Percentiles rank a stretch among this genome's conserved stretches.
Evolutionary conservation across 495 filamentous ascomycete species (phyloP).

Genomic region (Lophiostoma macrostomum): DNA sequence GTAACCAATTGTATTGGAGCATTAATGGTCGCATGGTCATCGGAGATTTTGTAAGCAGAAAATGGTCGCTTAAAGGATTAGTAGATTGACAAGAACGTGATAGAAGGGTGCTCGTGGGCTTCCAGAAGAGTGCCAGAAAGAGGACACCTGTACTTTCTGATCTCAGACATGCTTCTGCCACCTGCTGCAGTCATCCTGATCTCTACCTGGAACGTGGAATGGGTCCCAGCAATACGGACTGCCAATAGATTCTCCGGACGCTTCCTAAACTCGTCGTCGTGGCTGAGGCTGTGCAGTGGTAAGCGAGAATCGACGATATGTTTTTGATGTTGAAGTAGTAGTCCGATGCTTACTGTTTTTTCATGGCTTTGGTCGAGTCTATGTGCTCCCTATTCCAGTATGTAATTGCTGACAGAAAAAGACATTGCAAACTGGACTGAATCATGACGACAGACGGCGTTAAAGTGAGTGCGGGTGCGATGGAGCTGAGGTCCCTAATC

Average conservation of each 20-base stretch:
- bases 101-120: constrained; percentile 5
- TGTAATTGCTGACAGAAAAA: background rate
- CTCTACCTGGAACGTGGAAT: constrained; percentile 3
- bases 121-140: constrained; percentile 21
- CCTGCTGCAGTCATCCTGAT: constrained; percentile 19
- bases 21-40: background rate
- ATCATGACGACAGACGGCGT: background rate
- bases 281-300: constrained; percentile 15
- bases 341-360: constrained; percentile 11
- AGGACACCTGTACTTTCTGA: constrained; percentile 4
- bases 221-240: constrained; percentile 6
- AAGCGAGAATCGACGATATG: constrained; percentile 12
- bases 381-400: background rate
- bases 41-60: constrained; percentile 26
- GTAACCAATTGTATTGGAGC: constrained; percentile 7
- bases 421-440: too few relatives aligned
- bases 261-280: constrained; percentile 14
- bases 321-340: background rate
- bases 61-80: constrained; percentile 19
- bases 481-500: background rate
- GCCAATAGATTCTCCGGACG: constrained; percentile 1
- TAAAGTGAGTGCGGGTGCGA: background rate
- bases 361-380: background rate
- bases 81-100: constrained; percentile 14
- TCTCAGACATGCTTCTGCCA: constrained; percentile 19